These are phyloP conservation scores for Apiotrichum brassicae DNA, from an alignment of 1,284 basidiomycete genomes.

Conservation along the genomic window DNA sequence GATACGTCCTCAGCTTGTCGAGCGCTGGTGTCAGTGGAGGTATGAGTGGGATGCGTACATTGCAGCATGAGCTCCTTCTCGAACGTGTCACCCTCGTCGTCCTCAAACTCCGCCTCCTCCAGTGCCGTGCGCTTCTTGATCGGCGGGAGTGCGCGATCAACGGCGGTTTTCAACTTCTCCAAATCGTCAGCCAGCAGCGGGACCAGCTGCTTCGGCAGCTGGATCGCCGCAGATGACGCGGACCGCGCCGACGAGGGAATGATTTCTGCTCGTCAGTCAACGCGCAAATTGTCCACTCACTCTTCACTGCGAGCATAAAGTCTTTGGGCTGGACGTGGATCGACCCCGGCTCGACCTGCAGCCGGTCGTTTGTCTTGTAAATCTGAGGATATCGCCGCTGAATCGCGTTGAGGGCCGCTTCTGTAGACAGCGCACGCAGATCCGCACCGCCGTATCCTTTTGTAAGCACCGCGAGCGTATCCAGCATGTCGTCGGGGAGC, in stretches of 20 bases:
- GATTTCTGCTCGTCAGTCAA: constrained; percentile 56
- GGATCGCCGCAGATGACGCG: constrained; percentile 72
- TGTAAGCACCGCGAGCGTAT: constrained; percentile 77
- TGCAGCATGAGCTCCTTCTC: constrained; percentile 80
- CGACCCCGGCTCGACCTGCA: constrained; percentile 77
- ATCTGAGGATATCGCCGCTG: constrained; percentile 96
- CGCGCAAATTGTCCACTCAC: constrained; percentile 51
- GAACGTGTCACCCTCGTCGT: constrained; percentile 63
- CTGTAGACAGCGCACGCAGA: constrained; percentile 89
- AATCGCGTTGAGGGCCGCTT: constrained; percentile 93
- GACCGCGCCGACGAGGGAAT: constrained; percentile 93
- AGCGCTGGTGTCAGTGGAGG: constrained; percentile 57
- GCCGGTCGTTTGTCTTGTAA: constrained; percentile 82
- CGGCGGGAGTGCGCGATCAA: constrained; percentile 64
- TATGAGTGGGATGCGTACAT: constrained; percentile 52
- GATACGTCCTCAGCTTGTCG: constrained; percentile 82
- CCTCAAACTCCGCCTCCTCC: constrained; percentile 91
- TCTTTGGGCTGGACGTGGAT: constrained; percentile 84
- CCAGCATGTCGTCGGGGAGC: constrained; percentile 58
- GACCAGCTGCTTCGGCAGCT: constrained; percentile 77
- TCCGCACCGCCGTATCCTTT: constrained; percentile 99
- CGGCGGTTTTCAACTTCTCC: constrained; percentile 62
- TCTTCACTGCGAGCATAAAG: constrained; percentile 96
- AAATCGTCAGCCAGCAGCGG: constrained; percentile 68
- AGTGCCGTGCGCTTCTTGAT: constrained; percentile 70